Percentiles rank a stretch among this genome's conserved stretches.
Conservation (phyloP, 106 monocot genomes). For the Hemerocallis citrina region DNA sequence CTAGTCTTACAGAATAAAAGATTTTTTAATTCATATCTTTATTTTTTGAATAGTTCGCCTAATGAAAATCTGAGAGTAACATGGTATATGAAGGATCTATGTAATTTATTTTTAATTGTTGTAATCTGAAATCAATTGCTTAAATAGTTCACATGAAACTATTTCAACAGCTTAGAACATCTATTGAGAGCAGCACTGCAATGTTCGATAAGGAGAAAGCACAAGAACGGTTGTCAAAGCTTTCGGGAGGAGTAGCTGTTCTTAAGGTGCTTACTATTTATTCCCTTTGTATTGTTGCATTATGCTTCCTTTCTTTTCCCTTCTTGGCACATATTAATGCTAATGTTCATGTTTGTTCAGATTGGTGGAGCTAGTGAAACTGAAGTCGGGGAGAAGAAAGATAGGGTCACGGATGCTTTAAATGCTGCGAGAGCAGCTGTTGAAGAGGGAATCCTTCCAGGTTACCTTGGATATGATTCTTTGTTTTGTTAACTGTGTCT, state of each 20-base stretch:
- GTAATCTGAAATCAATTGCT: background rate
- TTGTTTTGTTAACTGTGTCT: background rate
- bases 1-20: too few relatives aligned
- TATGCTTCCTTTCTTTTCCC: background rate
- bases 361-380: slow-evolving; percentile 83
- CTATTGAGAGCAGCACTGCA: slow-evolving; percentile 59
- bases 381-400: slow-evolving; percentile 90
- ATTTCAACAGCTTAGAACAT: slow-evolving; percentile 45
- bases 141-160: background rate
- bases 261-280: slow-evolving; percentile 55
- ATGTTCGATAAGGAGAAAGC: slow-evolving; percentile 96
- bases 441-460: slow-evolving; percentile 88
- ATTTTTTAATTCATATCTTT: too few relatives aligned
- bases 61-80: too few relatives aligned
- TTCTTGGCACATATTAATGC: background rate
- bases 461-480: slow-evolving; percentile 13
- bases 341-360: slow-evolving; percentile 24
- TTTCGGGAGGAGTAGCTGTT: slow-evolving; percentile 87
- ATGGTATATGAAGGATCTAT: too few relatives aligned
- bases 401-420: slow-evolving; percentile 81
- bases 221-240: slow-evolving; percentile 76
- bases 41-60: too few relatives aligned
- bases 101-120: too few relatives aligned
- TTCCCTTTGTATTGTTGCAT: background rate
- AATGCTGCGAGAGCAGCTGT: slow-evolving; percentile 81